A percentile compares a stretch with the other conserved stretches of the same genome.
These are phyloP conservation scores for Boletellus ananiceps DNA, from an alignment of 768 basidiomycete genomes.

Conservation along the genomic window DNA sequence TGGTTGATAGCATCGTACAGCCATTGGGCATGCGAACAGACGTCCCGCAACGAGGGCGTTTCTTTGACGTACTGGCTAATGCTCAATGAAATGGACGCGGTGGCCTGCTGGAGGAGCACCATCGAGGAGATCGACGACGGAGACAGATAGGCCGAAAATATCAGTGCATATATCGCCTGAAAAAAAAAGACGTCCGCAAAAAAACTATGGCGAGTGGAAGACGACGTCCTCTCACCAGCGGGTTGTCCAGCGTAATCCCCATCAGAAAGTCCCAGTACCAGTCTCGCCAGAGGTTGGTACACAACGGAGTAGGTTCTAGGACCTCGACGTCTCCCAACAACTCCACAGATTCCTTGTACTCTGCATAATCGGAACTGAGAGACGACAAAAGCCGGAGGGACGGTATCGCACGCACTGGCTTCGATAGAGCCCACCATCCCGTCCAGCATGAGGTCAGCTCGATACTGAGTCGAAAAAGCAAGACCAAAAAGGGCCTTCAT, in stretches of 20 bases:
- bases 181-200: not conserved
- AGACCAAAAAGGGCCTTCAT: constrained; percentile 37
- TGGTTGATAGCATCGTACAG: constrained; percentile 22
- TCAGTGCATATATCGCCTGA: constrained; percentile 24
- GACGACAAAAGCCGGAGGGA: not conserved
- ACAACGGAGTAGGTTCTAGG: constrained; percentile 25
- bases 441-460: constrained; percentile 36
- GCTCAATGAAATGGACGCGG: constrained; percentile 15
- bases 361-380: constrained; percentile 20
- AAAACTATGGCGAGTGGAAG: not conserved
- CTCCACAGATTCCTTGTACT: constrained; percentile 33
- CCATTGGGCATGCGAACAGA: constrained; percentile 15
- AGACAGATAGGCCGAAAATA: constrained; percentile 22
- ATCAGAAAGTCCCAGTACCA: constrained; percentile 37
- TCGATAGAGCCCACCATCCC: constrained; percentile 29
- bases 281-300: constrained; percentile 7
- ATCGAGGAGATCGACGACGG: constrained; percentile 31
- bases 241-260: constrained; percentile 29
- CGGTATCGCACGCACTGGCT: constrained; percentile 22
- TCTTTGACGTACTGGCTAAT: constrained; percentile 7
- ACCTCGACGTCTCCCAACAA: constrained; percentile 28
- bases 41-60: constrained; percentile 6
- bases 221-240: constrained; percentile 27
- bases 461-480: constrained; percentile 35
- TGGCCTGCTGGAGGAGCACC: constrained; percentile 33